Evolutionary conservation across 805 yeast species (phyloP).

Genomic region (Kurtzmaniella fragi): DNA sequence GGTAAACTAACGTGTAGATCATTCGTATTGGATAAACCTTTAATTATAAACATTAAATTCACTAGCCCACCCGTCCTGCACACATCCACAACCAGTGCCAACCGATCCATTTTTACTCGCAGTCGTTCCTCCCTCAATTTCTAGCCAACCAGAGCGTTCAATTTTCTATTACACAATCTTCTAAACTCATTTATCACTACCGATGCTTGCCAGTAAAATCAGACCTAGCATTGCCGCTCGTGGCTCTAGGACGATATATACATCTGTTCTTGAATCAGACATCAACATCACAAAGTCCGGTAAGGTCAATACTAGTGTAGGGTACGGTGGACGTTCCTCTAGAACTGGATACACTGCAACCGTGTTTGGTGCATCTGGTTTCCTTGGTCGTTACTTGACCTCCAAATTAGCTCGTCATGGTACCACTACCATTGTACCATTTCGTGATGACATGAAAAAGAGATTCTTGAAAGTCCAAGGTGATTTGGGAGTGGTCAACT

Average conservation of each 20-base stretch:
- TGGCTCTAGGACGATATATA: conserved; percentile 28
- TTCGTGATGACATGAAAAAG: conserved; percentile 70
- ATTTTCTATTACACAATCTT: conserved; percentile 12
- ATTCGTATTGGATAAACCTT: not conserved
- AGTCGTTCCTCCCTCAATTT: conserved; percentile 8
- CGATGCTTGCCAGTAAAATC: no score
- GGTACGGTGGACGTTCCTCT: conserved; percentile 79
- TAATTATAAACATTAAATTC: not conserved
- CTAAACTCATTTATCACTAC: no score
- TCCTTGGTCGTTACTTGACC: conserved; percentile 67
- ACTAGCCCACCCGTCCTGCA: not conserved
- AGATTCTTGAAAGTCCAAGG: conserved; percentile 79
- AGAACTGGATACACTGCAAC: conserved; percentile 87
- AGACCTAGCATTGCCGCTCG: no score
- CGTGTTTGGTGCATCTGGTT: conserved; percentile 79
- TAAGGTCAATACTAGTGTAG: conserved; percentile 64
- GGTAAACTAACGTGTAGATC: no score
- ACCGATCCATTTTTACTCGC: not conserved
- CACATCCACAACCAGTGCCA: not conserved
- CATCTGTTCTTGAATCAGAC: conserved; percentile 48
- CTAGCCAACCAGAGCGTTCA: conserved; percentile 28
- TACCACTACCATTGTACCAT: conserved; percentile 72
- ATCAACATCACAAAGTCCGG: conserved; percentile 70
- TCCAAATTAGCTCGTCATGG: conserved; percentile 80
- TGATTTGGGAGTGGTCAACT: conserved; percentile 82